Base-by-base conservation (phyloP, 1,284 basidiomycete genomes). In the Tylopilus sp. region DNA sequence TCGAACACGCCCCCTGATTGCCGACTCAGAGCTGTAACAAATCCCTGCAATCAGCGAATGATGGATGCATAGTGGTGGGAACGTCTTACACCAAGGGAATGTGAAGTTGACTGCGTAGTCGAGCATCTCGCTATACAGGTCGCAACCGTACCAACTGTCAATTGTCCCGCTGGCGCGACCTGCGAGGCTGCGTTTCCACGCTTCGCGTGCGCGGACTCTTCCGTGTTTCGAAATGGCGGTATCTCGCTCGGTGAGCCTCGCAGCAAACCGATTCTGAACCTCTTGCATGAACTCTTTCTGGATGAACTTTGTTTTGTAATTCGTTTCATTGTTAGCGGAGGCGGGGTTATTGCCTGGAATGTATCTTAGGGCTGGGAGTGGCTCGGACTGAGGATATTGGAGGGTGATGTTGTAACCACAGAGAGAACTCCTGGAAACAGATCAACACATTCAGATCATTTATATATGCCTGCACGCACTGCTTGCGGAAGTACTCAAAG, bases 361-460 rank as follows among this genome's bases (percentile, higher is more conserved):
- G 33, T 74, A 65, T 23, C 3, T 23, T 4, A 79, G 57, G 21
- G 76, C 71, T 1, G 82, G 80, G 51, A 86, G 77, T 46, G 72
- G 64, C 19, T 70, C 74, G 34, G 72, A 70, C 61, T 87, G 81
- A 1, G 86, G 86, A 54, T 88, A 89, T 15, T 82, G 79, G 3
- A 89, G 65, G 57, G 82, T 83, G 23, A 89, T 60, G 60, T 88
- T 76, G 59, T 77, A 85, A 2, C 78, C 78, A 54, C 86, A 89
- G 15, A 86, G 70, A 38, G 78, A 71, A 26, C 73, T 67, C 61
- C 84, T 87, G 54, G 12, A 33, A 7, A 9, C 6, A 33, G 8
- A 33, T 33, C 3, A 33, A 38, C 11, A 28, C 18, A 11, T 11
- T 13, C 10, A 9, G 0, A 34, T 19, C 6, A 25, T 41, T 11